Base-by-base conservation (phyloP, 2,329 filamentous ascomycete species). In the Phialophora macrospora region DNA sequence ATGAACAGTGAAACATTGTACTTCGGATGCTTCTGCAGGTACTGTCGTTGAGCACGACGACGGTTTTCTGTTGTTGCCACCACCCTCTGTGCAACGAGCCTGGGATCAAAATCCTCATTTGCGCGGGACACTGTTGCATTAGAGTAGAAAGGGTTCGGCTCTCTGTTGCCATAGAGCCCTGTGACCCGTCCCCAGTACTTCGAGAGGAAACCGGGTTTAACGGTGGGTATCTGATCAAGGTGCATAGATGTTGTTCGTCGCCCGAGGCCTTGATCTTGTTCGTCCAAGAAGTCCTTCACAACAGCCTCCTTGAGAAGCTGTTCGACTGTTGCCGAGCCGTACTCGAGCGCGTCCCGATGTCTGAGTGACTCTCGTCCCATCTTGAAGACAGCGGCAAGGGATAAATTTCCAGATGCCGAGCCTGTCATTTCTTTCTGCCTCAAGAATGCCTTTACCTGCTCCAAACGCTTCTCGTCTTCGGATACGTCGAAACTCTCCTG, bases 401-500 rank as follows among this genome's bases (percentile, higher is more conserved):
- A 89, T 32, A 97, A 81, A 72, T 95, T 96, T 70, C 89, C 83
- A 48, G 63, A 65, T 84, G 76, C 87, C 76, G 76, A 82, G 41
- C 81, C 86, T 26, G 89, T 91, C 34, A 97, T 82, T 73, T 98
- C 93, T 75, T 94, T 96, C 72, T 93, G 88, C 74, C 96, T 92
- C 52, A 99, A 81, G 73, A 98, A 99, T 1, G 94, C 92, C 74
- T 93, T 94, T 67, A 99, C 93, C 79, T 99, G 96, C 76, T 98
- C 92, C 68, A 98, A 80, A 22, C 96, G 92, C 79, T 99, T 99
- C 77, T 98, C 93, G 75, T 99, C 96, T 76, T 99, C 95, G 3
- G 93, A 96, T 28, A 99, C 93, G 79, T 99, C 95, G 76, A 99
- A 99, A 74, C 97, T 99, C 76, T 99, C 95, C 77, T 99, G 95